These are phyloP conservation scores for Diaporthe citriasiana DNA, from an alignment of 2,329 filamentous ascomycete species.

Conservation along the genomic window DNA sequence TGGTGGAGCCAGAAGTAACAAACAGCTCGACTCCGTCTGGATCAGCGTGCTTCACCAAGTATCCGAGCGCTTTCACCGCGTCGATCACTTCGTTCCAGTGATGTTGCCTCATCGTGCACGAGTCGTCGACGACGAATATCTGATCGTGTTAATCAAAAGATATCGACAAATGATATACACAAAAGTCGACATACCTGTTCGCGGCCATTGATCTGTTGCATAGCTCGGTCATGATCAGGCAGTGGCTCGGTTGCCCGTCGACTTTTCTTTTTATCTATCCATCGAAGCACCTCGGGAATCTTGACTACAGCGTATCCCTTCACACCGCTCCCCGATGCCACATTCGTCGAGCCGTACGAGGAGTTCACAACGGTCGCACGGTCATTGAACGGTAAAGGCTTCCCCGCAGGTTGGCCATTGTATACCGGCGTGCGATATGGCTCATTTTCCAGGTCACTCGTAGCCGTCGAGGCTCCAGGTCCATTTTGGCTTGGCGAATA, in stretches of 20 bases:
- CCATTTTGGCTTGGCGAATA: too few relatives aligned
- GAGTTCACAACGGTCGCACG: too few relatives aligned
- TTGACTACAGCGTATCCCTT: background rate
- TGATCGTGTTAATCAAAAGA: too few relatives aligned
- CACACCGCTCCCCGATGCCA: background rate
- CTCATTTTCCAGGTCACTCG: background rate
- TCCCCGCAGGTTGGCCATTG: background rate
- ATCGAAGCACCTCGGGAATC: background rate
- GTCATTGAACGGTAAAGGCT: background rate
- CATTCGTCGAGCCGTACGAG: background rate
- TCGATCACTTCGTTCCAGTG: background rate
- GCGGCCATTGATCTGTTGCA: background rate
- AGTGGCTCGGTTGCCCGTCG: background rate
- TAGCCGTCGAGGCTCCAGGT: background rate
- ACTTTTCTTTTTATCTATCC: background rate
- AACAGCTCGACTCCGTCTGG: background rate
- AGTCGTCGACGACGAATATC: conserved; percentile 12
- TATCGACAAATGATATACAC: too few relatives aligned
- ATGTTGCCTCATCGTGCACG: background rate
- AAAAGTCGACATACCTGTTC: background rate
- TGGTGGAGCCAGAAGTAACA: background rate
- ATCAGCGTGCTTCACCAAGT: background rate
- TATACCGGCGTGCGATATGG: background rate
- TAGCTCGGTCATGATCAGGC: background rate
- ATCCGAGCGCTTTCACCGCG: background rate